Conservation (phyloP, 2,329 filamentous ascomycete species). For the Pezicula neosporulosa region DNA sequence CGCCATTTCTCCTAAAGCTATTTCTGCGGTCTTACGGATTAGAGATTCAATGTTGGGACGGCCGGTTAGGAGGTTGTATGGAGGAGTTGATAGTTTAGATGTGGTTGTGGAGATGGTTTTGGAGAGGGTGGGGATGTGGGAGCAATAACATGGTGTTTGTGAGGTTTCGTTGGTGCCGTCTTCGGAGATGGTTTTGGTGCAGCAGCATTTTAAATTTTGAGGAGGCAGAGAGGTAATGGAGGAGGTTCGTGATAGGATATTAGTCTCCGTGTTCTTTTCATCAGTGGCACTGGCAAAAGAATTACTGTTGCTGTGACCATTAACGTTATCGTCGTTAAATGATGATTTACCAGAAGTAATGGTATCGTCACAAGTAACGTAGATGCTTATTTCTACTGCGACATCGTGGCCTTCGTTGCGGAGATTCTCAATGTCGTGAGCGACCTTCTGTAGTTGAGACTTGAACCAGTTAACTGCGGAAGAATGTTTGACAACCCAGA, state of each 20-base stretch:
- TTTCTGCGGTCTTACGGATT: constrained; percentile 52
- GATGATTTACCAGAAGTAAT: constrained; percentile 19
- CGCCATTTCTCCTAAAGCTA: constrained; percentile 57
- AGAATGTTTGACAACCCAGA: constrained; percentile 56
- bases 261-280: constrained; percentile 17
- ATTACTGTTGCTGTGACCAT: constrained; percentile 4
- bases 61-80: constrained; percentile 34
- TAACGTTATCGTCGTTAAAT: constrained; percentile 3
- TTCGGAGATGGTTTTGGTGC: constrained; percentile 38
- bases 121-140: constrained; percentile 18
- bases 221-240: constrained; percentile 8
- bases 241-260: constrained; percentile 1
- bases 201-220: constrained; percentile 36
- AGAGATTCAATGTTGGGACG: constrained; percentile 48
- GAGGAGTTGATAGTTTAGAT: constrained; percentile 2
- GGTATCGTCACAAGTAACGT: constrained; percentile 28
- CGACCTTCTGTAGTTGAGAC: constrained; percentile 41
- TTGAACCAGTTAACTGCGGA: constrained; percentile 50
- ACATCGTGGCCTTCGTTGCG: constrained; percentile 26
- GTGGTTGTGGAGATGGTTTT: constrained; percentile 12
- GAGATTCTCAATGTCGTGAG: constrained; percentile 38
- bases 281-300: not conserved
- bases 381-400: constrained; percentile 27
- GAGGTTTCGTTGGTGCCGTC: constrained; percentile 35
- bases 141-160: constrained; percentile 33